Base-by-base conservation (phyloP, 2,329 filamentous ascomycete genomes). In the Canariomyces notabilis region DNA sequence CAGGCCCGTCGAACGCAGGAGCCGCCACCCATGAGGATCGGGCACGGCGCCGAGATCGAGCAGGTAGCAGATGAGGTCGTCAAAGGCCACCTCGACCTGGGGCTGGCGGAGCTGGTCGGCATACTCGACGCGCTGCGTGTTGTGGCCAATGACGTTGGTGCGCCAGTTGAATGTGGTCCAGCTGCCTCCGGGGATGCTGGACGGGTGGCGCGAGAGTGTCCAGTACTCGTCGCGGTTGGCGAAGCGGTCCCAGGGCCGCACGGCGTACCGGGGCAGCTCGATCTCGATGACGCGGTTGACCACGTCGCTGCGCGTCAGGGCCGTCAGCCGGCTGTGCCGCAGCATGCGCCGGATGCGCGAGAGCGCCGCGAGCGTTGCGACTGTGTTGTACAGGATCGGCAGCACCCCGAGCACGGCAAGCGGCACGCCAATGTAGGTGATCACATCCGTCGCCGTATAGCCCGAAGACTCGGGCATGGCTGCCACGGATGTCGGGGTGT, bases 151-250 rank as follows among this genome's bases (percentile, higher is more conserved):
- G 2, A 75, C 67, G 52, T 82, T 73, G n/a, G 74, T 74, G 55
- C 74, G 75, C 80, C 81, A 85, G 61, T 84, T 76, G 59, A 85
- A 82, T 0, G 74, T 75, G 0, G 80, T 82, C 80, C 80, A 85
- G 21, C 69, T 74, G 0, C 81, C 81, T 2, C 81, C 81, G 1
- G 76, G 75, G 35, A 82, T 75, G 11, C 62, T 64, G 37, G 74
- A 77, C 0, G 74, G 72, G 43, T 74, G 67, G 2, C 67, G 61
- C 32, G 73, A 73, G 3, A 80, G 64, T 12, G 66, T 65, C 77
- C 81, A 85, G 63, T 85, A 85, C 41, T 77, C 70, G 0, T 69
- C 62, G 11, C 74, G 69, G 42, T 77, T 64, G 50, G 67, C 63
- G 49, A 75, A 73, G 19, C 80, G 70, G 52, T 82, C 76, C 56